Percentiles rank a stretch among this genome's conserved stretches.
These are phyloP conservation scores for Trichoderma atrobrunneum DNA, from an alignment of 2,329 filamentous ascomycete species.

Conservation along the genomic window DNA sequence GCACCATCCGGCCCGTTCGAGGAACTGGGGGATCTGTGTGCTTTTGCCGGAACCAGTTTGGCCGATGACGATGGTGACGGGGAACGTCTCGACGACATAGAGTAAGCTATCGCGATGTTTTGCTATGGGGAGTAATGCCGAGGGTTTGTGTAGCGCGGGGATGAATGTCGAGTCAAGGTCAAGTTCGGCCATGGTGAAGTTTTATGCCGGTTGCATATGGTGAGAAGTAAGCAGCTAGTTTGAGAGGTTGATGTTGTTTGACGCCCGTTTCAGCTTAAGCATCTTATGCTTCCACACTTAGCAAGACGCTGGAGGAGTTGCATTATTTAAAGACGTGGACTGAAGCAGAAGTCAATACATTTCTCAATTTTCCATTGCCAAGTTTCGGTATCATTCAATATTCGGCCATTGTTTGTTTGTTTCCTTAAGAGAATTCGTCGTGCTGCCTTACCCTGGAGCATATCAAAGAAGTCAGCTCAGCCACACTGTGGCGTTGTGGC, in stretches of 20 bases:
- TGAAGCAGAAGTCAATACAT: neutral
- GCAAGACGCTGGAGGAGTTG: too few relatives aligned
- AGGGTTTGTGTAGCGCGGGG: constrained; percentile 80
- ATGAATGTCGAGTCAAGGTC: constrained; percentile 63
- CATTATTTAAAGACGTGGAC: neutral
- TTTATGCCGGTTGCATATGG: neutral
- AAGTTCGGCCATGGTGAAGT: constrained; percentile 51
- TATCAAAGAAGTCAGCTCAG: neutral
- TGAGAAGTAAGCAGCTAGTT: neutral
- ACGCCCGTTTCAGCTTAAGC: neutral
- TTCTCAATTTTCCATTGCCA: neutral
- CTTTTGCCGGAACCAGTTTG: constrained; percentile 96
- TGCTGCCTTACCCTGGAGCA: neutral
- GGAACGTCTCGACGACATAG: constrained; percentile 80
- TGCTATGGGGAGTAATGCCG: constrained; percentile 80
- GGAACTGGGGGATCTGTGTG: constrained; percentile 89
- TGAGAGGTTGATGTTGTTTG: neutral
- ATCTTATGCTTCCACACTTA: neutral
- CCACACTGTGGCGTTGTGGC: constrained; percentile 9
- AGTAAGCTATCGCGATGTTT: constrained; percentile 76
- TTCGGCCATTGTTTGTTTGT: neutral
- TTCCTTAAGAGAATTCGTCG: neutral
- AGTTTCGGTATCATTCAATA: neutral
- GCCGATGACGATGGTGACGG: constrained; percentile 85
- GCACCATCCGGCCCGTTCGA: constrained; percentile 88